Conservation (phyloP, 495 filamentous ascomycete species). For the Podospora pseudopauciseta region DNA sequence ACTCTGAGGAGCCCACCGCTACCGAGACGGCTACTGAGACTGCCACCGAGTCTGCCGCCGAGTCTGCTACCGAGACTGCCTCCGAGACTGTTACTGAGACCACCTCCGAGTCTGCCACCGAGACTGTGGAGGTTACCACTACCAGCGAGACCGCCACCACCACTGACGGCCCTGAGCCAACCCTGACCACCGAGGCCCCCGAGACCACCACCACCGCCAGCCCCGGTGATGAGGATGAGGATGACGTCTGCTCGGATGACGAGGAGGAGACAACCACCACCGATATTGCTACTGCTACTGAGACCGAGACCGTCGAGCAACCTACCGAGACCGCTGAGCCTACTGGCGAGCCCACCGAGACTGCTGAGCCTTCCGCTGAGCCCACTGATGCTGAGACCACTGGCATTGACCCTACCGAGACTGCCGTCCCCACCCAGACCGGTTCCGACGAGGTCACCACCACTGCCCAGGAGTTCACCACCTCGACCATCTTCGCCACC, state of each 20-base stretch:
- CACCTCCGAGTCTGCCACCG: not conserved
- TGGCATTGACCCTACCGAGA: slow-evolving; percentile 1
- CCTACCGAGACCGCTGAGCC: not conserved
- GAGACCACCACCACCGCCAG: slow-evolving; percentile 23
- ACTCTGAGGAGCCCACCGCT: slow-evolving; percentile 14
- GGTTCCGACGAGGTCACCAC: not conserved
- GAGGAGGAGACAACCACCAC: slow-evolving; percentile 13
- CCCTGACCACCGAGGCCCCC: slow-evolving; percentile 7
- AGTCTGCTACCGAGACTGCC: not conserved
- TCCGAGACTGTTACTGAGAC: not conserved
- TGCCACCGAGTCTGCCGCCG: not conserved
- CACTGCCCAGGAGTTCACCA: slow-evolving; percentile 34
- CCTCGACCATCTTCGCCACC: slow-evolving; percentile 58
- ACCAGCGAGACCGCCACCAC: slow-evolving; percentile 5
- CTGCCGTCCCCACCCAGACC: not conserved
- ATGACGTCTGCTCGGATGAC: slow-evolving; percentile 19
- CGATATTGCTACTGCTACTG: slow-evolving; percentile 11
- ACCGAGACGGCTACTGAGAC: not conserved
- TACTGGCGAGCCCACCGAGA: not conserved
- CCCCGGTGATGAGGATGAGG: slow-evolving; percentile 18
- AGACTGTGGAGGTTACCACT: not conserved
- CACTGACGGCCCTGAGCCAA: slow-evolving; percentile 2
- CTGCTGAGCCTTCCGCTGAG: not conserved
- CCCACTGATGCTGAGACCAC: slow-evolving; percentile 1
- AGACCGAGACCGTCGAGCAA: slow-evolving; percentile 14